phyloP scores from a whole-genome alignment of 306 rosid species.

The Betula pendula region DNA sequence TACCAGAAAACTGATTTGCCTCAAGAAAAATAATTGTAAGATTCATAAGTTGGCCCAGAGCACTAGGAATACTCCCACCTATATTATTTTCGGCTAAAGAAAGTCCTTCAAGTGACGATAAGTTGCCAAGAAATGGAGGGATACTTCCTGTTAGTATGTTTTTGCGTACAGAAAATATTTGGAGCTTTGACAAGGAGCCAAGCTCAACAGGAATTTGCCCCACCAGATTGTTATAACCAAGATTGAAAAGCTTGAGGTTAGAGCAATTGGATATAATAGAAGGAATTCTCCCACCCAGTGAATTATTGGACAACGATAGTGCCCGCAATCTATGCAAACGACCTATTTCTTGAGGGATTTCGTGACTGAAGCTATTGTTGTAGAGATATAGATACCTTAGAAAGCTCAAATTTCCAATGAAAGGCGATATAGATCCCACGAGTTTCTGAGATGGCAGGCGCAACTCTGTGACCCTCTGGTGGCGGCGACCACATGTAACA shows the following conservation, averaged over 20 bases:
- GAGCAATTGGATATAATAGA: neutral
- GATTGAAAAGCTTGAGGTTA: fast-evolving
- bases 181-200: neutral
- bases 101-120: too few relatives aligned
- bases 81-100: neutral
- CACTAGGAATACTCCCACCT: neutral
- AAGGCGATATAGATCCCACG: neutral
- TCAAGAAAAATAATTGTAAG: fast-evolving
- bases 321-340: neutral
- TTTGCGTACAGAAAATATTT: fast-evolving
- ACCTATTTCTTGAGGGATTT: neutral
- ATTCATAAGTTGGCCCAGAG: neutral
- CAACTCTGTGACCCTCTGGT: neutral
- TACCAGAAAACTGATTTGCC: neutral
- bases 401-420: neutral
- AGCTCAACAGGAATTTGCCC: neutral
- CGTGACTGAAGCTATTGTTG: too few relatives aligned
- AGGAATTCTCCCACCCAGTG: neutral
- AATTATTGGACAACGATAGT: fast-evolving
- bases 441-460: neutral
- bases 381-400: too few relatives aligned
- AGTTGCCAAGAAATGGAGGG: neutral
- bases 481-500: neutral
- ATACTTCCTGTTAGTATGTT: neutral
- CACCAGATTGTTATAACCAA: fast-evolving